Conservation (phyloP, 139 green algal species). For the Picochlorum sp. region DNA sequence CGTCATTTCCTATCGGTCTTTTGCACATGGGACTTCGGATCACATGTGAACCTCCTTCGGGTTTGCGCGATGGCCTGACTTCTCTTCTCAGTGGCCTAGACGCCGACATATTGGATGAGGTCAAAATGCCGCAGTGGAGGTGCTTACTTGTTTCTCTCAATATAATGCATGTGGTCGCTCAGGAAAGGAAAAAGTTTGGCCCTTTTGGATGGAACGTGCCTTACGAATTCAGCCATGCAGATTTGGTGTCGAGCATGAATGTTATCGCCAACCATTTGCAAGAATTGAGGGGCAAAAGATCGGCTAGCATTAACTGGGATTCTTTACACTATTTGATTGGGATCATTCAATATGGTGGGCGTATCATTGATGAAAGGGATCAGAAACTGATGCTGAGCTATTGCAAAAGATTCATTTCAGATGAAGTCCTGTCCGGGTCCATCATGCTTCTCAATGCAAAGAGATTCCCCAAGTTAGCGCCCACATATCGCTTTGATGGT, state of each 20-base stretch:
- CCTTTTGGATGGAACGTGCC: slow-evolving; percentile 93
- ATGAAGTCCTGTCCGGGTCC: slow-evolving; percentile 11
- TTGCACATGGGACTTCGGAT: slow-evolving; percentile 64
- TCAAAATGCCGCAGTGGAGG: slow-evolving; percentile 65
- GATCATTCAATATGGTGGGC: slow-evolving; percentile 88
- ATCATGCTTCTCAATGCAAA: neutral
- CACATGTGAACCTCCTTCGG: slow-evolving; percentile 87
- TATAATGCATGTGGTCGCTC: slow-evolving; percentile 82
- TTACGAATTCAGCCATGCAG: slow-evolving; percentile 91
- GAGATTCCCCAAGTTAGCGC: neutral
- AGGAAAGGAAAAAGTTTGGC: slow-evolving; percentile 91
- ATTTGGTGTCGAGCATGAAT: slow-evolving; percentile 77
- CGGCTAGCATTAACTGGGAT: slow-evolving; percentile 36
- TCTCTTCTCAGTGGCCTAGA: slow-evolving; percentile 78
- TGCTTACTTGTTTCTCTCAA: slow-evolving; percentile 88
- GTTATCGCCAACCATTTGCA: slow-evolving; percentile 77
- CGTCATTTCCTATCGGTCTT: slow-evolving; percentile 87
- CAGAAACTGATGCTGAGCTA: slow-evolving; percentile 84
- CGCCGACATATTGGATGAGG: slow-evolving; percentile 76
- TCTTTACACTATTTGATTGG: slow-evolving; percentile 87
- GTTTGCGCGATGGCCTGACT: slow-evolving; percentile 82
- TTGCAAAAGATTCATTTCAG: slow-evolving; percentile 66
- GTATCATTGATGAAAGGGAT: slow-evolving; percentile 95
- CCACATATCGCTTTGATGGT: neutral
- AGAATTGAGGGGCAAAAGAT: slow-evolving; percentile 85